Evolutionary conservation across 345 rosid species (phyloP), one percentile per base, ranked within the genome.

Genomic region (Melaleuca alternifolia): DNA sequence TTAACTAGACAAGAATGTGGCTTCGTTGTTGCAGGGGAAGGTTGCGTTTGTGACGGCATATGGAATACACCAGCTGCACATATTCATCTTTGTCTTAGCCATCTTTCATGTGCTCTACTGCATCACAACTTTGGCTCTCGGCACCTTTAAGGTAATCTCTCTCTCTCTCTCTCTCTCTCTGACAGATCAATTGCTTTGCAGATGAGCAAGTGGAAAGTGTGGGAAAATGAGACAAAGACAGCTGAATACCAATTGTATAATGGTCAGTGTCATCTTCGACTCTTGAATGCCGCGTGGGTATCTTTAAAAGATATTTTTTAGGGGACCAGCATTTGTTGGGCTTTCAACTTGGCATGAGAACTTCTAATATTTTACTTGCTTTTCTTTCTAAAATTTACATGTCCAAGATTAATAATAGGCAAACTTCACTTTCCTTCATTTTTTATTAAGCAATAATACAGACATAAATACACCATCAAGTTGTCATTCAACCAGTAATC

Each of bases 171-270:
- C 59, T 41, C 14, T 54, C 54, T 62, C 54, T 52, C 21, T 53
- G 46, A 33, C 79, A 33, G 26, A 54, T 50, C 24, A 52, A 50
- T 21, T 85, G 24, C 59, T 50, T 28, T 83, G 26, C 91, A 97
- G 99, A 97, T 96, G 99, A 95, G 92, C 83, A 93, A 88, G 24
- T 97, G 99, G 99, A 96, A 92, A 91, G 71, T 6, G n/a, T 97
- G 99, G 99, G 99, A 97, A 88, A 87, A 91, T 57, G 99, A 97
- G 87, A 95, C 98, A 13, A 92, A 89, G 91, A 95, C 99, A 20
- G 87, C 91, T 6, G 98, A 96, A 75, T 93, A 96, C 86, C 97
- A 94, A 85, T 94, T 91, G 87, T 77, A 91, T 10, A 86, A 94
- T 23, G 97, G 97, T 94, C 75, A 52, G 30, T 23, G 77, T 50